Percentiles rank a stretch among this genome's conserved stretches.
phyloP scores from a whole-genome alignment of 139 green algal species.

The Coccomyxa sp. region DNA sequence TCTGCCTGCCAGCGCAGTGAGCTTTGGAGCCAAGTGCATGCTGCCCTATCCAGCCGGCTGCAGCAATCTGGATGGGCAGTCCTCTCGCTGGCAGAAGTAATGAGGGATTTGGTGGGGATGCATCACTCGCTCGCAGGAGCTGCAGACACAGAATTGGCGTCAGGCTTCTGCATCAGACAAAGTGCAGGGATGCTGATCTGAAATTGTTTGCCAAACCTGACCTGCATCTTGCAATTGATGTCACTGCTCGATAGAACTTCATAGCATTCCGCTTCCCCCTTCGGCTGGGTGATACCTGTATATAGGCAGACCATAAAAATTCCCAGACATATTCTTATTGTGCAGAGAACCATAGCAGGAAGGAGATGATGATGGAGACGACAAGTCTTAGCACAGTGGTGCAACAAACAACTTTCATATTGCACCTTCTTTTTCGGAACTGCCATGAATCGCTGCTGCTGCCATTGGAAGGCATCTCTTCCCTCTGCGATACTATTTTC shows the following conservation, averaged over 20 bases:
- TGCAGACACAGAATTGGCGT: neutral
- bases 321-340: too few species aligned
- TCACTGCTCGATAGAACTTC: neutral
- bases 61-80: neutral
- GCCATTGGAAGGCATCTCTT: neutral
- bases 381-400: neutral
- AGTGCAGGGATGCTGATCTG: neutral
- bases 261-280: constrained; percentile 7
- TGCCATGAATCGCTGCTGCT: constrained; percentile 15
- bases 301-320: neutral
- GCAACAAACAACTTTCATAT: neutral
- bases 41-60: neutral
- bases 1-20: too few species aligned
- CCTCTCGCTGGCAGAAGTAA: neutral
- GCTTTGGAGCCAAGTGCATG: too few species aligned
- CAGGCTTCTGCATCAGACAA: neutral
- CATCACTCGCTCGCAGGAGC: neutral
- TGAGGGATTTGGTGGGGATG: neutral
- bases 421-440: constrained; percentile 26
- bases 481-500: neutral
- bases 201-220: neutral
- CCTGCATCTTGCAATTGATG: constrained; percentile 7
- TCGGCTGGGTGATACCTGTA: constrained; percentile 12
- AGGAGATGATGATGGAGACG: too few species aligned
- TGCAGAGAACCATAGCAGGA: too few species aligned